Percentiles rank a stretch among this genome's conserved stretches.
Conservation (phyloP, 2,329 filamentous ascomycete genomes). For the Aspergillus fumigatus region DNA sequence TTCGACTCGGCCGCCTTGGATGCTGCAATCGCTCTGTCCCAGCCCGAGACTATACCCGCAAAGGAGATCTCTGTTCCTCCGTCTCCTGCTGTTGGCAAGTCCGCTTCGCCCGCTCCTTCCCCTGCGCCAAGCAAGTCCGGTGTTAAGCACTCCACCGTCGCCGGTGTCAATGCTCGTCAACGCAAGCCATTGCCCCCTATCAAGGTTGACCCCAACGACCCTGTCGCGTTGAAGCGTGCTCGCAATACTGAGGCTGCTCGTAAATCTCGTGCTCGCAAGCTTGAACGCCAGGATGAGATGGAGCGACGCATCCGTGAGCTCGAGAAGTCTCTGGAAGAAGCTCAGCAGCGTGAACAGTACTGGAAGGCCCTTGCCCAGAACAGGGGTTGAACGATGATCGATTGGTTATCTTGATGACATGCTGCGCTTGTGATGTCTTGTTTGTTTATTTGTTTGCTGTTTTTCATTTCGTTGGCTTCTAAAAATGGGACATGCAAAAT, state of each 20-base stretch:
- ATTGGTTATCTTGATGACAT: slow-evolving; percentile 12
- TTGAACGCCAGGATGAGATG: slow-evolving; percentile 67
- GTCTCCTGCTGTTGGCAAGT: slow-evolving; percentile 28
- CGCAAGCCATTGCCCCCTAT: slow-evolving; percentile 79
- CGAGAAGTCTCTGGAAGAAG: slow-evolving; percentile 43
- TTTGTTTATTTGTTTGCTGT: slow-evolving; percentile 15
- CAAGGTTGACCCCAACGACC: slow-evolving; percentile 68
- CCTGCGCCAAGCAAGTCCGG: slow-evolving; percentile 42
- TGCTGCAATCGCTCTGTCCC: slow-evolving; percentile 20
- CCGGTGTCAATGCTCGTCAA: slow-evolving; percentile 68
- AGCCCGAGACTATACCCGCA: slow-evolving; percentile 14
- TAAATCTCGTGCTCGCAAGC: slow-evolving; percentile 85
- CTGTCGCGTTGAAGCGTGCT: slow-evolving; percentile 82
- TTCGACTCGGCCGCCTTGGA: slow-evolving; percentile 33
- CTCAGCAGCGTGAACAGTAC: slow-evolving; percentile 33
- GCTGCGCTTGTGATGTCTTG: slow-evolving; percentile 8
- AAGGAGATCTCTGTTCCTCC: slow-evolving; percentile 1
- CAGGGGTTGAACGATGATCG: slow-evolving; percentile 15
- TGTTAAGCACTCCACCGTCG: slow-evolving; percentile 62
- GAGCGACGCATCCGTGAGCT: slow-evolving; percentile 69
- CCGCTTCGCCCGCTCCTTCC: slow-evolving; percentile 39
- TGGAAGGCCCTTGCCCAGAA: slow-evolving; percentile 32
- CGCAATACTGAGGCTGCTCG: slow-evolving; percentile 90
- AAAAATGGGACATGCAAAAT: slow-evolving; percentile 4
- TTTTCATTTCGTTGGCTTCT: slow-evolving; percentile 13